Conservation (phyloP, 148 eudicot genomes). For the Vaccinium vitisidaea region DNA sequence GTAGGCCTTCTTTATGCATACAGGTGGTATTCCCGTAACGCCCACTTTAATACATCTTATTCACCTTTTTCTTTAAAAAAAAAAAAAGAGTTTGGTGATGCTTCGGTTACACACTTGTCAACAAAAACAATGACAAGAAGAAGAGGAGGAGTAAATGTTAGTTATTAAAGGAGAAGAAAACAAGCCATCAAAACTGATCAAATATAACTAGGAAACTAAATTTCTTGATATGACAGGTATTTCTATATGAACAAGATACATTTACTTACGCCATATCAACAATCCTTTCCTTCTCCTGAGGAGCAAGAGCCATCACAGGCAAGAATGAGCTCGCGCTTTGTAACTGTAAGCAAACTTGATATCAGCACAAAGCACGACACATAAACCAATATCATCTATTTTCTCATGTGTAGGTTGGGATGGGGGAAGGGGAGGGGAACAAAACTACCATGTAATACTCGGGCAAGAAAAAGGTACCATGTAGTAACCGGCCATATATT, state of each 20-base stretch:
- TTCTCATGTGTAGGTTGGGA: background rate
- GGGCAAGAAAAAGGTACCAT: slow-evolving; percentile 51
- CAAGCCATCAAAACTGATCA: background rate
- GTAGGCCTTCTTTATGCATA: no score
- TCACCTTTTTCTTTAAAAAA: no score
- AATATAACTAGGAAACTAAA: background rate
- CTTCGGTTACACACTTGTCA: background rate
- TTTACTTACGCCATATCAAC: slow-evolving; percentile 91
- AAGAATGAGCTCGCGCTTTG: slow-evolving; percentile 90
- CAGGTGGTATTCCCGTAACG: no score
- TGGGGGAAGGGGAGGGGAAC: background rate
- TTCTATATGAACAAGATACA: background rate
- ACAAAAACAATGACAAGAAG: background rate
- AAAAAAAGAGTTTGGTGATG: background rate
- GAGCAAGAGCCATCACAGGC: slow-evolving; percentile 96
- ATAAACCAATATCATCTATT: background rate
- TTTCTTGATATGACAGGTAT: background rate
- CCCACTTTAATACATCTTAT: no score
- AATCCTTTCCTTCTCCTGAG: slow-evolving; percentile 79
- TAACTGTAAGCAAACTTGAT: slow-evolving; percentile 48
- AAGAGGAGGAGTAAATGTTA: background rate
- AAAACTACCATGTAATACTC: background rate
- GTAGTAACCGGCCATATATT: slow-evolving; percentile 95
- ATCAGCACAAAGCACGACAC: slow-evolving; percentile 18
- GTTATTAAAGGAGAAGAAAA: background rate